phyloP scores from a whole-genome alignment of 2,329 filamentous ascomycete species.

The Aspergillus neoniger region DNA sequence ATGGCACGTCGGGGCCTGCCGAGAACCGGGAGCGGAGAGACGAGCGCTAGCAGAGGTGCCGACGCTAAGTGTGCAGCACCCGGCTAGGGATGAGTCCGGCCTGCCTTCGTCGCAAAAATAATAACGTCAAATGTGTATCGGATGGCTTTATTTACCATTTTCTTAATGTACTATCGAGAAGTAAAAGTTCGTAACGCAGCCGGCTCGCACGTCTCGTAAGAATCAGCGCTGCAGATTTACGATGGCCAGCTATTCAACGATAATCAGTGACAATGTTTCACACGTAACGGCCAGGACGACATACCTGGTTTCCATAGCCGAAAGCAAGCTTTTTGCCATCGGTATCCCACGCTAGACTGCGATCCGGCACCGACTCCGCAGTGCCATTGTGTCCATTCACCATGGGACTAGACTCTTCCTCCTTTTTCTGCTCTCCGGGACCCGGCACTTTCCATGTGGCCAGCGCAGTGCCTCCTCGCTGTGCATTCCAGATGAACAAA shows the following conservation, averaged over 20 bases:
- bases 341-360: constrained; percentile 54
- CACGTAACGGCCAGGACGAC: constrained; percentile 17
- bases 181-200: neutral
- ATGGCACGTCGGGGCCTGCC: constrained; percentile 9
- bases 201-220: neutral
- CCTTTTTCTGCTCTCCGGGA: constrained; percentile 35
- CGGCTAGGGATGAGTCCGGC: neutral
- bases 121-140: constrained; percentile 1
- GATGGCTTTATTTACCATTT: neutral
- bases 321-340: constrained; percentile 57
- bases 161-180: neutral
- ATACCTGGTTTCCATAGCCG: constrained; percentile 52
- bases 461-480: constrained; percentile 46
- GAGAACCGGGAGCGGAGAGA: constrained; percentile 8
- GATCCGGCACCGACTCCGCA: constrained; percentile 32
- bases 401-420: constrained; percentile 32
- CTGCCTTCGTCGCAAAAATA: constrained; percentile 1
- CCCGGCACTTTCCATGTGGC: constrained; percentile 42
- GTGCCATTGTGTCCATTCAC: constrained; percentile 41
- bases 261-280: constrained; percentile 8
- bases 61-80: neutral
- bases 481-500: constrained; percentile 51
- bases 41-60: neutral
- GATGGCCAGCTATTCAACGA: constrained; percentile 36
- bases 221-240: constrained; percentile 43